Evolutionary conservation across 2,329 filamentous ascomycete genomes (phyloP), one percentile per base, ranked within the genome.

Genomic region (Epichloe sylvatica): DNA sequence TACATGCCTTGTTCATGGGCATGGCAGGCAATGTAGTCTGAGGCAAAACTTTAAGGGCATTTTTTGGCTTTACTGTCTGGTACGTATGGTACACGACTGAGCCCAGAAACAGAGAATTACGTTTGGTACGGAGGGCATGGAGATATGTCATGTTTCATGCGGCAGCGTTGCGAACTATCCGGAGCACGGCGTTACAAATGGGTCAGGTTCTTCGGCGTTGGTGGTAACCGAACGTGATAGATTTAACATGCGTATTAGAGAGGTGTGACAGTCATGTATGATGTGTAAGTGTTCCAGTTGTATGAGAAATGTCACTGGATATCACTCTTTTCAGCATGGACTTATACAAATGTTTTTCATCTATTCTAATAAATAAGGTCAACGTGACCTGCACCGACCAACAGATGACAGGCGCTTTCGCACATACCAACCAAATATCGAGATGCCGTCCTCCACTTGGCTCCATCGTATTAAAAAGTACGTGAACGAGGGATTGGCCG

Each of bases 1-100:
- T 91, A 7, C 92, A 98, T 64, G 92, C 91, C 3, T 76, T 98
- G 36, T 92, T 97, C 62, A 84, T 97, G 70, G 92, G 92, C 9
- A 85, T 97, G 74, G 91, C 90, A 4, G 91, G 91, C 15, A 92
- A 89, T 56, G 70, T 82, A 52, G 74, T 81, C 46, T 80, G 57
- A 51, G 35, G 9, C 9, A 25, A 17, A 17, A 9, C 6, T 19
- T 15, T 23, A 30, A 30, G 30, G 30, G 9, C 8, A 11, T 30
- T 30, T 11, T 30, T 30, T 4, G 4, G 30, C 30, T 11, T 30
- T 11, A 30, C 30, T 30, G 9, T 30, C 30, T 30, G 30, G 3
- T 30, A 30, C 30, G 30, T 30, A 30, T 30, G 30, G 9, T 30
- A 4, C 30, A 4, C 11, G 17, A 41, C 17, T 19, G 5, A 5